A percentile compares a stretch with the other conserved stretches of the same genome.
phyloP scores from a whole-genome alignment of 345 rosid species.

The Reutealis trisperma region DNA sequence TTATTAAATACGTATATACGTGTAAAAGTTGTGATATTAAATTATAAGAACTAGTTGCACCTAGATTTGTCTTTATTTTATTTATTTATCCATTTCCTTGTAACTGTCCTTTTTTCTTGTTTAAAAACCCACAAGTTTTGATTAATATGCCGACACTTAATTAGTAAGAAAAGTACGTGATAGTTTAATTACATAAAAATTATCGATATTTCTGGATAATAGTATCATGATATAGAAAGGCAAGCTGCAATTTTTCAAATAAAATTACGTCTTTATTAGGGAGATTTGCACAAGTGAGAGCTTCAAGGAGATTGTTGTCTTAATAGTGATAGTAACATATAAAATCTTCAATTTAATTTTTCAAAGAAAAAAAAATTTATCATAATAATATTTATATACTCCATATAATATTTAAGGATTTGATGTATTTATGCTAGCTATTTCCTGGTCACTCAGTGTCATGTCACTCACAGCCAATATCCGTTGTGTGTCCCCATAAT shows the following conservation, averaged over 20 bases:
- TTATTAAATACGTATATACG: constrained; percentile 8
- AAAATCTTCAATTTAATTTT: background rate
- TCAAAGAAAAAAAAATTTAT: background rate
- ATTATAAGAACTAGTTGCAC: constrained; percentile 22
- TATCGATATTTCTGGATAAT: background rate
- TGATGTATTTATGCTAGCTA: background rate
- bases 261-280: background rate
- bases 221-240: too few species aligned
- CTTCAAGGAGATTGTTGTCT: background rate
- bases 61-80: constrained; percentile 33
- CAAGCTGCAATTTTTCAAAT: background rate
- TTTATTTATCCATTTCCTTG: background rate
- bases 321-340: constrained; percentile 4
- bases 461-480: constrained; percentile 30
- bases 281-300: background rate
- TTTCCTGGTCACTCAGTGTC: constrained; percentile 37
- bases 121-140: too few species aligned
- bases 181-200: background rate
- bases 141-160: constrained; percentile 25
- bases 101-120: too few species aligned
- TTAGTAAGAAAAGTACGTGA: background rate
- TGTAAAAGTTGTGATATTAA: constrained; percentile 8
- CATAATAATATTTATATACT: background rate
- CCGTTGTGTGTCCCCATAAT: constrained; percentile 10
- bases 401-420: too few species aligned